A percentile compares a stretch with the other conserved stretches of the same genome.
Conservation (phyloP, 2,329 filamentous ascomycete species). For the Scytalidium sp. region DNA sequence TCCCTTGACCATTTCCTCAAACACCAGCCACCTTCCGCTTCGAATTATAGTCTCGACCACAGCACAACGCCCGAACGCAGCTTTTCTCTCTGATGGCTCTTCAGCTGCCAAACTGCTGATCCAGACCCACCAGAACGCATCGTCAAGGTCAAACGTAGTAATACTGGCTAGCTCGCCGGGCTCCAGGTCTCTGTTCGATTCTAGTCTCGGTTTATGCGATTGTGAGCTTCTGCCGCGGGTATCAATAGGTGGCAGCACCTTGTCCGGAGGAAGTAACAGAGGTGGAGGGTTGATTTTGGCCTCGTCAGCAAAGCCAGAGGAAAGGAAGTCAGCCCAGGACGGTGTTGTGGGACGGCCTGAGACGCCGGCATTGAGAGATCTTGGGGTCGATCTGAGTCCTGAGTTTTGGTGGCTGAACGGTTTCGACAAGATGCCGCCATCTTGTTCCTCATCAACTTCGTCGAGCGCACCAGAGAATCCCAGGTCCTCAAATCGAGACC, state of each 20-base stretch:
- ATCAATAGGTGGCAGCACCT: conserved; percentile 82
- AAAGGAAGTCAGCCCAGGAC: conserved; percentile 97
- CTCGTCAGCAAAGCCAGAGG: conserved; percentile 84
- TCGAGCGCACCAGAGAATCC: conserved; percentile 79
- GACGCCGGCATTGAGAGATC: conserved; percentile 62
- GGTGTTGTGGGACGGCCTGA: conserved; percentile 82
- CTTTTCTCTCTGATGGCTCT: conserved; percentile 80
- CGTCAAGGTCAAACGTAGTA: conserved; percentile 78
- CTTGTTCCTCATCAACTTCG: conserved; percentile 66
- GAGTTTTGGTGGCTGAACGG: conserved; percentile 32
- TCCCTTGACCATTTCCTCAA: conserved; percentile 95
- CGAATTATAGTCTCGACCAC: conserved; percentile 84
- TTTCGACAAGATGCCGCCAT: conserved; percentile 26
- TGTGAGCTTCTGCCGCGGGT: conserved; percentile 82
- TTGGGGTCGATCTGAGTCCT: conserved; percentile 62
- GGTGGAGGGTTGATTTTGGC: conserved; percentile 61
- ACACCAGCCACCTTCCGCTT: conserved; percentile 83
- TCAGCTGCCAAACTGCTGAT: conserved; percentile 93
- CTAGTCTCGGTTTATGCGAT: conserved; percentile 73
- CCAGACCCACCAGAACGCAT: conserved; percentile 99
- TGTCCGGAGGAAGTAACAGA: conserved; percentile 84
- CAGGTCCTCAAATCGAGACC: conserved; percentile 95
- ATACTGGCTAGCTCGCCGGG: conserved; percentile 96
- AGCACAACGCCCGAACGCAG: conserved; percentile 90
- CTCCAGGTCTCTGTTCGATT: conserved; percentile 67